These are phyloP conservation scores for Pyrrhoderma noxium DNA, from an alignment of 1,284 basidiomycete species.

Conservation along the genomic window DNA sequence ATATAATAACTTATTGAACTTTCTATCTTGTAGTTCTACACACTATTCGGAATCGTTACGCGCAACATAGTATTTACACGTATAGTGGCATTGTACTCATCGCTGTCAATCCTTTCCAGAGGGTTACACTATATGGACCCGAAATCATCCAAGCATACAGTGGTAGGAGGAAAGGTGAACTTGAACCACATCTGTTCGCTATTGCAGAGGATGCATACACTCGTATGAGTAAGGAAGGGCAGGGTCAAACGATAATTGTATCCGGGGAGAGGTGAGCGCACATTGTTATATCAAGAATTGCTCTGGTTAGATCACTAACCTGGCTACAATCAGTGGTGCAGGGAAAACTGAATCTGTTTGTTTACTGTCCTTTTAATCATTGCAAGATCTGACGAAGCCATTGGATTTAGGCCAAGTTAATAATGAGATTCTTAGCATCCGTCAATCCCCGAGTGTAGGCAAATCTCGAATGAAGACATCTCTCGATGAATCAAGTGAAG, in stretches of 20 bases:
- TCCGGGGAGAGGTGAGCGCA: slow-evolving; percentile 86
- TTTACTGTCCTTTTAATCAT: slow-evolving; percentile 49
- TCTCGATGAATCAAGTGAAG: slow-evolving; percentile 83
- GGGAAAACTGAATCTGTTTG: slow-evolving; percentile 96
- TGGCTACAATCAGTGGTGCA: slow-evolving; percentile 65
- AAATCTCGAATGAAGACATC: slow-evolving; percentile 66
- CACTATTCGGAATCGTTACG: slow-evolving; percentile 95
- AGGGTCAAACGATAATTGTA: slow-evolving; percentile 98
- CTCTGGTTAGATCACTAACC: slow-evolving; percentile 4
- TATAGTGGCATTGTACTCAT: slow-evolving; percentile 98
- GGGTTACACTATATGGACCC: slow-evolving; percentile 86
- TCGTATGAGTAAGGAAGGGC: slow-evolving; percentile 91
- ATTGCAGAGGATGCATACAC: slow-evolving; percentile 99
- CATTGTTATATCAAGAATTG: slow-evolving; percentile 5
- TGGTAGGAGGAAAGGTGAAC: slow-evolving; percentile 85
- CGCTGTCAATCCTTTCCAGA: slow-evolving; percentile 97
- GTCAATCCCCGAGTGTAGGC: slow-evolving; percentile 79
- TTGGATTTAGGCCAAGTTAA: slow-evolving; percentile 87
- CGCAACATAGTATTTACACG: slow-evolving; percentile 96
- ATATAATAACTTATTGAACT: slow-evolving; percentile 1
- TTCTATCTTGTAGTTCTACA: slow-evolving; percentile 68
- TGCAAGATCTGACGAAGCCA: slow-evolving; percentile 98
- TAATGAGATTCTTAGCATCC: slow-evolving; percentile 98
- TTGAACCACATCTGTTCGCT: slow-evolving; percentile 97
- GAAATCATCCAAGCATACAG: slow-evolving; percentile 98